These are phyloP conservation scores for Solanum chacoense DNA, from an alignment of 305 asterid species.

Conservation along the genomic window DNA sequence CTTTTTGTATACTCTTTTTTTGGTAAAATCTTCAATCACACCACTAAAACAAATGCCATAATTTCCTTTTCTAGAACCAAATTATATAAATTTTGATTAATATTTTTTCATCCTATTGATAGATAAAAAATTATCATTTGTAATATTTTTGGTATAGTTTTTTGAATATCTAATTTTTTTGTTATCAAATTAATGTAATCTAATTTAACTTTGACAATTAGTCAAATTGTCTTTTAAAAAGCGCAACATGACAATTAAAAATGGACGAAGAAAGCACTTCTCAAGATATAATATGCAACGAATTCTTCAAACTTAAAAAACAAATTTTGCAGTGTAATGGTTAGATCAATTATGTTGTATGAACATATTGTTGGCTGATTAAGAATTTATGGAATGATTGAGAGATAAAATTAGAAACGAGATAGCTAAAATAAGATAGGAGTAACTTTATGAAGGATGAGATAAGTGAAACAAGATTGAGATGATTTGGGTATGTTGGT, in stretches of 20 bases:
- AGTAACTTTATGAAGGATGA: too few relatives aligned
- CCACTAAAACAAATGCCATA: background rate
- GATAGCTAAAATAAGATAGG: too few relatives aligned
- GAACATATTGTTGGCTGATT: background rate
- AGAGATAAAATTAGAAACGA: too few relatives aligned
- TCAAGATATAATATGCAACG: background rate
- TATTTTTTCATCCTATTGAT: background rate
- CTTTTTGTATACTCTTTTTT: background rate
- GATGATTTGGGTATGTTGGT: too few relatives aligned
- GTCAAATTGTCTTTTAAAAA: too few relatives aligned
- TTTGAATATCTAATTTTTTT: too few relatives aligned
- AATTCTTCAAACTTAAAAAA: background rate
- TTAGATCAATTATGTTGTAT: too few relatives aligned
- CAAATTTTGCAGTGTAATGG: background rate
- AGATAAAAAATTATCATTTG: too few relatives aligned
- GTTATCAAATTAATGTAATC: too few relatives aligned
- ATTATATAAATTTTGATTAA: background rate
- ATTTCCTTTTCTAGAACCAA: fast-evolving
- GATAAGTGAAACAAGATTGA: too few relatives aligned
- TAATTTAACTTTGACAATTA: too few relatives aligned
- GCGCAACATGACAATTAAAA: too few relatives aligned
- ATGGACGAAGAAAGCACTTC: fast-evolving
- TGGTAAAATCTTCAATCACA: background rate
- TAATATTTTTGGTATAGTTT: background rate
- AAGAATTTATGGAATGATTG: background rate